These are phyloP conservation scores for Talaromyces sp. DNA, from an alignment of 2,329 filamentous ascomycete species.

Conservation along the genomic window DNA sequence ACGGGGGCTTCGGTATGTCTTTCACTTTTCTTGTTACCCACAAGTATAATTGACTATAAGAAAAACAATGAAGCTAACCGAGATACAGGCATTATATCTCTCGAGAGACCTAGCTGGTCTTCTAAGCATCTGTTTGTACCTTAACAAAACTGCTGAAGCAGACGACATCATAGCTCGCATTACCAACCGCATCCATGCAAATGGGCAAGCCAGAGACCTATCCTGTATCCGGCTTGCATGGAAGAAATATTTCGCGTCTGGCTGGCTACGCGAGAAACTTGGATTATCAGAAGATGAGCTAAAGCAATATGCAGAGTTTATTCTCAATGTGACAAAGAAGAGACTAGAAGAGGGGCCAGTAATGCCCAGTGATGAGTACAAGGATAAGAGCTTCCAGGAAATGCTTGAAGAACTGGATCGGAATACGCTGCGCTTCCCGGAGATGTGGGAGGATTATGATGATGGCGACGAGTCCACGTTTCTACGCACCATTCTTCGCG, in stretches of 20 bases:
- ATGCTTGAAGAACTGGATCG: conserved; percentile 3
- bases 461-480: background rate
- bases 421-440: background rate
- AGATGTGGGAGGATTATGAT: background rate
- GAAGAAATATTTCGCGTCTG: conserved; percentile 12
- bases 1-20: background rate
- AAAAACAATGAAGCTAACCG: background rate
- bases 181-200: conserved; percentile 8
- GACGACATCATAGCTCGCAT: conserved; percentile 12
- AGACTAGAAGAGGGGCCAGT: conserved; percentile 2
- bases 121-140: conserved; percentile 2
- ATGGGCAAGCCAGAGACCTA: background rate
- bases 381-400: background rate
- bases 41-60: background rate
- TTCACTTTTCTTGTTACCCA: background rate
- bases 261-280: conserved; percentile 5
- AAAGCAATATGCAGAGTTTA: background rate
- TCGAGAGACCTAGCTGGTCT: background rate
- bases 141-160: conserved; percentile 1
- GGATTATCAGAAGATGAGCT: background rate
- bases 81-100: conserved; percentile 2
- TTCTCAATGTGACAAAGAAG: background rate
- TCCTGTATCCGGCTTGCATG: background rate
- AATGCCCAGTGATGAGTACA: background rate
- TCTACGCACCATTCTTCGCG: conserved; percentile 6